Percentiles rank a stretch among this genome's conserved stretches.
These are phyloP conservation scores for Aspergillaceae sp. DNA, from an alignment of 2,329 filamentous ascomycete genomes.

Conservation along the genomic window DNA sequence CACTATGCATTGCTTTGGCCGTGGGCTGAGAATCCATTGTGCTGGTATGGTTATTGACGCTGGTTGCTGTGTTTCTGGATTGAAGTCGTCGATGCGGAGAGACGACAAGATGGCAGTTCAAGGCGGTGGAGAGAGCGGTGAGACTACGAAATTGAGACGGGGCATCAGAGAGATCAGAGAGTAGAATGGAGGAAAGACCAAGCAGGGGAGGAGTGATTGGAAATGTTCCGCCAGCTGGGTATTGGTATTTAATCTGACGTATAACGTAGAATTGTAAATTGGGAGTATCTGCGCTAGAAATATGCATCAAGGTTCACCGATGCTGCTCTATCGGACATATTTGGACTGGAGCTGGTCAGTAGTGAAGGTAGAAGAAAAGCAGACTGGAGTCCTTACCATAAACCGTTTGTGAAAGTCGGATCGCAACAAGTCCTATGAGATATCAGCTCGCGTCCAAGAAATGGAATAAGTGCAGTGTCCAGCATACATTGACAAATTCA, in stretches of 20 bases:
- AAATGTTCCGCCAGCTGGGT: too few relatives aligned
- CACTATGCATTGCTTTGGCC: constrained; percentile 21
- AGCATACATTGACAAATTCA: constrained; percentile 88
- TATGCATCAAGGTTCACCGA: neutral
- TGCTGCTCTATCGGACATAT: constrained; percentile 37
- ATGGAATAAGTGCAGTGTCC: neutral
- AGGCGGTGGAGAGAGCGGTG: neutral
- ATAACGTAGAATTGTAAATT: too few relatives aligned
- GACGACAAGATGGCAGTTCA: neutral
- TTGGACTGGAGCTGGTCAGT: constrained; percentile 31
- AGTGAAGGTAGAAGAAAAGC: neutral
- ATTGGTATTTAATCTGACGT: too few relatives aligned
- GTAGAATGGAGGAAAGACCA: too few relatives aligned
- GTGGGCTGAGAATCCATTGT: constrained; percentile 28
- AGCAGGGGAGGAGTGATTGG: too few relatives aligned
- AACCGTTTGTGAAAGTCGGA: constrained; percentile 98
- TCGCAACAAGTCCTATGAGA: constrained; percentile 64
- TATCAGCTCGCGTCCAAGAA: constrained; percentile 5
- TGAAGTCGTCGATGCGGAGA: neutral
- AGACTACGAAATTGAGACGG: too few relatives aligned
- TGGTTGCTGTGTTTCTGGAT: neutral
- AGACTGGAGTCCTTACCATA: constrained; percentile 51
- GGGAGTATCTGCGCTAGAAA: too few relatives aligned
- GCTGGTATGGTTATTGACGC: neutral
- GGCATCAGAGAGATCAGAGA: too few relatives aligned